phyloP scores from a whole-genome alignment of 2,329 filamentous ascomycete genomes.

The Xylariaceae sp. region DNA sequence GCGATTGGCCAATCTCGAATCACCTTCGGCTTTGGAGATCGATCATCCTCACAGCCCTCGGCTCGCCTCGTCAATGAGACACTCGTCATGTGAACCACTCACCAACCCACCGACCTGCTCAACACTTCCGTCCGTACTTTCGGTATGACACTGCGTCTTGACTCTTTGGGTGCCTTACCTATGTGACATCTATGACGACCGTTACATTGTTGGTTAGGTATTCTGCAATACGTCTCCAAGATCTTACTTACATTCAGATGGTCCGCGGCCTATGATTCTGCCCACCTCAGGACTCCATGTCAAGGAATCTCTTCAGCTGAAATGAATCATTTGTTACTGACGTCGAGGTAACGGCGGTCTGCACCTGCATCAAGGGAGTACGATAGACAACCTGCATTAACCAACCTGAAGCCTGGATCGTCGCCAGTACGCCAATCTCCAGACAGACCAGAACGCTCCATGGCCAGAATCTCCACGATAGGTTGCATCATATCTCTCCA shows the following conservation, averaged over 20 bases:
- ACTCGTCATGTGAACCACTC: neutral
- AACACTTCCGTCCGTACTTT: neutral
- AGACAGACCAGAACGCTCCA: conserved; percentile 2
- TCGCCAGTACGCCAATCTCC: neutral
- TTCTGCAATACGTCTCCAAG: neutral
- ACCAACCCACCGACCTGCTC: neutral
- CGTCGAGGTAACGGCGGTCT: conserved; percentile 15
- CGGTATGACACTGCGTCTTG: too few relatives aligned
- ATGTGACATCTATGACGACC: too few relatives aligned
- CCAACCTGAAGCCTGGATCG: neutral
- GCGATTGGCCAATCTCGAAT: conserved; percentile 27
- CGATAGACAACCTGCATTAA: neutral
- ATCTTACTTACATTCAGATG: neutral
- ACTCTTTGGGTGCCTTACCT: too few relatives aligned
- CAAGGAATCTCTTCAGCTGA: neutral
- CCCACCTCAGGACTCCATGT: neutral
- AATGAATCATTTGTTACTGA: neutral
- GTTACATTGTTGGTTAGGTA: neutral
- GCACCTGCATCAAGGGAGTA: conserved; percentile 9
- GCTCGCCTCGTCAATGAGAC: neutral
- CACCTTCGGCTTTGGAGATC: neutral
- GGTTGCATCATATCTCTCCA: conserved; percentile 19
- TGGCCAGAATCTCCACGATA: conserved; percentile 1
- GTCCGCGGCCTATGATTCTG: neutral
- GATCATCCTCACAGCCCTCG: neutral